These are phyloP conservation scores for Lignosus rhinocerotis DNA, from an alignment of 1,284 basidiomycete species.

Conservation along the genomic window DNA sequence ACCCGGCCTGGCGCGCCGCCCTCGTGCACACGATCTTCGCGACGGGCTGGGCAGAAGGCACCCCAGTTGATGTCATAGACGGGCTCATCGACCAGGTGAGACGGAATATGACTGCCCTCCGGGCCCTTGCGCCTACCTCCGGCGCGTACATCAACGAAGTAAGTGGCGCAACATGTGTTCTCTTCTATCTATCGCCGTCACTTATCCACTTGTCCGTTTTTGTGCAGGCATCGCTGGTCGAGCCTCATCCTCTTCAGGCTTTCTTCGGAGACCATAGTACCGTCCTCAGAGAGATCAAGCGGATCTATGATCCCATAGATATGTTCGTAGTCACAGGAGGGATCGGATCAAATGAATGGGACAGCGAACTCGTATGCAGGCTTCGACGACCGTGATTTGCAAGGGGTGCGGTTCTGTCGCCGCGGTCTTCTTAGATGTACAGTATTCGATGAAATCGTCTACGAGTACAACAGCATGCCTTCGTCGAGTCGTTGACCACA, in stretches of 20 bases:
- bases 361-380: constrained; percentile 28
- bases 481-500: no score
- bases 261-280: constrained; percentile 48
- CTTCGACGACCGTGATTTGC: not conserved
- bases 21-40: constrained; percentile 32
- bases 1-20: constrained; percentile 45
- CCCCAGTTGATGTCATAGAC: constrained; percentile 29
- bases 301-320: constrained; percentile 42
- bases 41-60: constrained; percentile 35
- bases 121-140: constrained; percentile 30
- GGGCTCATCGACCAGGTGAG: constrained; percentile 29
- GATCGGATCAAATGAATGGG: constrained; percentile 44
- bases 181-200: not conserved
- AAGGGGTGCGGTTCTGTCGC: no score
- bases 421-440: not conserved
- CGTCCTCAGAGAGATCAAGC: constrained; percentile 42
- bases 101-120: constrained; percentile 28
- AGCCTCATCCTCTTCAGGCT: constrained; percentile 38
- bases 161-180: constrained; percentile 12
- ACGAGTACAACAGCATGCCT: no score
- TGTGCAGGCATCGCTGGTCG: constrained; percentile 40
- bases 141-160: constrained; percentile 47
- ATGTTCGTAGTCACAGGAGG: constrained; percentile 46
- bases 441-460: not conserved
- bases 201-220: not conserved